Evolutionary conservation across 352 stramenopile genomes (phyloP), one percentile per base, ranked within the genome.

Genomic region (Achlya hypogyna): DNA sequence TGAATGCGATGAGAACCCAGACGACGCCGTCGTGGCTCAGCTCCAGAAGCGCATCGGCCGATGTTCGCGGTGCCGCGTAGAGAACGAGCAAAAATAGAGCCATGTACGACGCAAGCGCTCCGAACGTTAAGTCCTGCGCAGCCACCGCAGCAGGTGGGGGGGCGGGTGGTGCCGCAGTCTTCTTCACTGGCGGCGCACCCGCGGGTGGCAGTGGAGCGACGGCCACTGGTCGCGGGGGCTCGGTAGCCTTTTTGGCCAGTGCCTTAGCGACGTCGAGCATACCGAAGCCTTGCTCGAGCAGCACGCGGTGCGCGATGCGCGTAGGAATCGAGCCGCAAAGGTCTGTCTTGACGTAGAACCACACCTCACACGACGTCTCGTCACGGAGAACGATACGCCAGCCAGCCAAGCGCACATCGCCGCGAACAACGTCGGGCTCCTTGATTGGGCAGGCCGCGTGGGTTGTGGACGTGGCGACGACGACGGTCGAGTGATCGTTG

Each of bases 301-400:
- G 79, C 32, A 75, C 80, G 49, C 87, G 86, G n/a, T 75, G 71
- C 25, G 78, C 75, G 42, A 91, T 79, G 1, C 79, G 81, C 14
- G 79, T 71, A 34, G 82, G 81, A 38, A 91, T 88, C 45, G 45
- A 87, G 25, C 82, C 82, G 56, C 88, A 88, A 18, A 91, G 63
- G 56, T 91, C 82, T 9, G 77, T 86, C 59, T 91, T 88, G 47
- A 82, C 64, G 75, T 89, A 85, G 51, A 78, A 89, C 31, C 75
- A 79, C 60, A 91, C 81, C 23, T 82, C 29, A 20, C 8, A 52
- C 4, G 20, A 8, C 18, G 31, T 25, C 5, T 76, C 79, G 4
- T 76, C 78, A 52, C 86, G 83, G 1, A 81, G 81, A 6, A 84
- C 77, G 40, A 91, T 88, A 65, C 83, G 82, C 65, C 75, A 87